Conservation (phyloP, 2,329 filamentous ascomycete genomes). For the Dactylellina haptotyla region DNA sequence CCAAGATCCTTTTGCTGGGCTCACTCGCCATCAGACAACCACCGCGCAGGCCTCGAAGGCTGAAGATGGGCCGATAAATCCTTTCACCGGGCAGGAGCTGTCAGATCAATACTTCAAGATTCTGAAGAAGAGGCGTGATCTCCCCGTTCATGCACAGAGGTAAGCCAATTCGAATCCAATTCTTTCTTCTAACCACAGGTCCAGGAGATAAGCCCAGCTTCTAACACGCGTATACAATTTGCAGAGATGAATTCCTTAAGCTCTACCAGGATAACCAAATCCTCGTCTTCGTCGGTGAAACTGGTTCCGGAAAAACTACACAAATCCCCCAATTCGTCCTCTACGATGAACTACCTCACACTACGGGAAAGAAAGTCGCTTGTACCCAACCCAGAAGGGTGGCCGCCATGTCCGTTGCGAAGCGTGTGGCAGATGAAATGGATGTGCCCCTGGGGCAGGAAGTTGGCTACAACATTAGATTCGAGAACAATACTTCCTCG, state of each 20-base stretch:
- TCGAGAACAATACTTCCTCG: constrained; percentile 89
- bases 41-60: constrained; percentile 75
- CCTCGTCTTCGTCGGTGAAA: constrained; percentile 97
- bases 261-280: constrained; percentile 95
- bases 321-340: constrained; percentile 99
- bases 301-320: constrained; percentile 98
- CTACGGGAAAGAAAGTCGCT: constrained; percentile 80
- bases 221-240: constrained; percentile 6
- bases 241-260: constrained; percentile 86
- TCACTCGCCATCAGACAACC: constrained; percentile 83
- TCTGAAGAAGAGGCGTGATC: constrained; percentile 79
- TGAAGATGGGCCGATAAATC: constrained; percentile 83
- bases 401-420: constrained; percentile 96
- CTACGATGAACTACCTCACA: constrained; percentile 92
- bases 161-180: constrained; percentile 63
- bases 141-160: constrained; percentile 92
- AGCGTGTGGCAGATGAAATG: constrained; percentile 97
- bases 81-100: constrained; percentile 81
- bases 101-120: constrained; percentile 90
- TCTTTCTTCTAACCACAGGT: constrained; percentile 11
- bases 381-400: constrained; percentile 98
- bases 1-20: constrained; percentile 58
- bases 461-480: constrained; percentile 98
- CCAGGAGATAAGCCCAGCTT: background rate
- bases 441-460: constrained; percentile 92